These are phyloP conservation scores for Saussurea involucrata DNA, from an alignment of 129 eudicot species.

Conservation along the genomic window DNA sequence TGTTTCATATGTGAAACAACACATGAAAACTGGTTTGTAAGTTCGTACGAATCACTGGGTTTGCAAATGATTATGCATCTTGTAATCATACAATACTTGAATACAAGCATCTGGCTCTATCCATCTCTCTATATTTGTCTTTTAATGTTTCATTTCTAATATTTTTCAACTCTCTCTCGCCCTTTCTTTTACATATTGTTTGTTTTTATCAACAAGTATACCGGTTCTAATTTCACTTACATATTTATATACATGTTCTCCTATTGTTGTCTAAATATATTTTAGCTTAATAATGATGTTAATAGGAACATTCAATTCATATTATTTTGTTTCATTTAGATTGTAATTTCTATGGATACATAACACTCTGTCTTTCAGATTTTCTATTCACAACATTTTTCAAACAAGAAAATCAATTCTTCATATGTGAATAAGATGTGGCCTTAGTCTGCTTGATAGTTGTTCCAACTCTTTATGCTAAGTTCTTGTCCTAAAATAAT, in stretches of 20 bases:
- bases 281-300: too few species aligned
- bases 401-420: background rate
- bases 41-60: too few species aligned
- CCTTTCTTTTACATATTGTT: background rate
- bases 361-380: background rate
- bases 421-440: background rate
- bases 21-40: too few species aligned
- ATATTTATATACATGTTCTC: background rate
- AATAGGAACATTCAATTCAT: background rate
- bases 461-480: background rate
- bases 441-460: background rate
- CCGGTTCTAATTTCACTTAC: background rate
- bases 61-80: too few species aligned
- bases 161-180: background rate
- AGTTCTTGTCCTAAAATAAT: too few species aligned
- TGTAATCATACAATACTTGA: too few species aligned
- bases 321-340: background rate
- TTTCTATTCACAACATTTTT: background rate
- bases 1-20: background rate
- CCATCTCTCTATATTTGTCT: slow-evolving; percentile 31
- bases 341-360: background rate
- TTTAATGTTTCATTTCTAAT: slow-evolving; percentile 9
- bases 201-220: background rate
- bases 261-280: background rate
- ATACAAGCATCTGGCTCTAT: slow-evolving; percentile 29